Evolutionary conservation across 78 protist genomes (phyloP).

Genomic region (Dictyostelium brefeldianum): DNA sequence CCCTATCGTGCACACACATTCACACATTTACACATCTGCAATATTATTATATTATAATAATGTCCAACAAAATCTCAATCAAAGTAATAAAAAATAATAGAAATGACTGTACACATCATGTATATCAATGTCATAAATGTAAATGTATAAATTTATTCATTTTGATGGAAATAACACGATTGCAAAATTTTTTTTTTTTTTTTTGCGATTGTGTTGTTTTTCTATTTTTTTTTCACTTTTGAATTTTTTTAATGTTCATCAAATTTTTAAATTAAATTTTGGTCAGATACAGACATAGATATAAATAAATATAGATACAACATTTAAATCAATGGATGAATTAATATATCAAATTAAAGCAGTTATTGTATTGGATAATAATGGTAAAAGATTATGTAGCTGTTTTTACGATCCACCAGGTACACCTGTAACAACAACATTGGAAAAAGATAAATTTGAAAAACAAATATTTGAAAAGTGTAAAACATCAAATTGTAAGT

Average conservation of each 20-base stretch:
- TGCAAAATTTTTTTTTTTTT: not conserved
- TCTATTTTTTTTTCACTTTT: not conserved
- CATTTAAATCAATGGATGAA: not conserved
- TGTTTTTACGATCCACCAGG: slow-evolving; percentile 23
- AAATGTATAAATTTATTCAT: too few species aligned
- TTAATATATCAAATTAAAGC: slow-evolving; percentile 39
- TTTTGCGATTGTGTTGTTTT: not conserved
- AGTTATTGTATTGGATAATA: slow-evolving; percentile 47
- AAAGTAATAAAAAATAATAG: too few species aligned
- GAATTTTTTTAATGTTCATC: not conserved
- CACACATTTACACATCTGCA: too few species aligned
- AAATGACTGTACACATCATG: too few species aligned
- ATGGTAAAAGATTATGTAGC: slow-evolving; percentile 64
- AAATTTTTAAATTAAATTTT: not conserved
- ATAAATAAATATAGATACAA: not conserved
- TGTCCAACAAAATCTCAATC: too few species aligned
- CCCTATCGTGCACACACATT: too few species aligned
- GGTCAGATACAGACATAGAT: not conserved
- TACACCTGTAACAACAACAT: slow-evolving; percentile 6
- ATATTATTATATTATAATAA: too few species aligned
- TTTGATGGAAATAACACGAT: too few species aligned
- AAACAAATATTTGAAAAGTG: slow-evolving; percentile 31
- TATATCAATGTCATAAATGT: too few species aligned
- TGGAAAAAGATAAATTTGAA: slow-evolving; percentile 37
- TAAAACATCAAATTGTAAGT: slow-evolving; percentile 44